Evolutionary conservation across 495 filamentous ascomycete species (phyloP).

Genomic region (Xylaria palmicola): DNA sequence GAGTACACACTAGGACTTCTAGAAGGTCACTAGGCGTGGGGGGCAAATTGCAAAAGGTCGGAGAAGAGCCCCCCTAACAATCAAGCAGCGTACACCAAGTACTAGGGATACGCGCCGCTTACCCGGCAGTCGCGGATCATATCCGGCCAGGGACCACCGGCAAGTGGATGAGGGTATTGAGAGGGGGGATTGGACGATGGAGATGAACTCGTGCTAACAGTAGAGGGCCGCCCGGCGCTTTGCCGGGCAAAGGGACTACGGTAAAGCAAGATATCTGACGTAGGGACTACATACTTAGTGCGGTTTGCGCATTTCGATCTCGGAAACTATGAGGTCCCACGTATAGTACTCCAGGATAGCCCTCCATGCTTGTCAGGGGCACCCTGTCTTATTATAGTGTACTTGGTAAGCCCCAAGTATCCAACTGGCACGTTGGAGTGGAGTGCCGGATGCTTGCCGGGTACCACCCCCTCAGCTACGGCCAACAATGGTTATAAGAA

Average conservation of each 20-base stretch:
- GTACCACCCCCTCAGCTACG: neutral
- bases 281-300: neutral
- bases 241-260: neutral
- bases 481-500: neutral
- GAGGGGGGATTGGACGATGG: neutral
- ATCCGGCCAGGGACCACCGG: conserved; percentile 16
- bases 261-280: neutral
- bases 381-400: conserved; percentile 3
- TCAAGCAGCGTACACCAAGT: neutral
- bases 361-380: neutral
- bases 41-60: conserved; percentile 10
- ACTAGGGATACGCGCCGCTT: conserved; percentile 7
- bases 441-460: conserved; percentile 16
- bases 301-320: neutral
- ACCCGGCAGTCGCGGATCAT: conserved; percentile 17
- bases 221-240: neutral
- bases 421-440: conserved; percentile 4
- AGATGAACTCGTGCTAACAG: neutral
- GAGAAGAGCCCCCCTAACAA: neutral
- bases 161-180: conserved; percentile 6
- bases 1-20: neutral
- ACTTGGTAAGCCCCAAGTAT: neutral
- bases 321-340: conserved; percentile 1
- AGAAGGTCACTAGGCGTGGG: neutral
- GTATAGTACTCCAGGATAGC: too few species aligned